Percentiles rank a stretch among this genome's conserved stretches.
These are phyloP conservation scores for Cadophora gregata DNA, from an alignment of 2,329 filamentous ascomycete genomes.

Conservation along the genomic window DNA sequence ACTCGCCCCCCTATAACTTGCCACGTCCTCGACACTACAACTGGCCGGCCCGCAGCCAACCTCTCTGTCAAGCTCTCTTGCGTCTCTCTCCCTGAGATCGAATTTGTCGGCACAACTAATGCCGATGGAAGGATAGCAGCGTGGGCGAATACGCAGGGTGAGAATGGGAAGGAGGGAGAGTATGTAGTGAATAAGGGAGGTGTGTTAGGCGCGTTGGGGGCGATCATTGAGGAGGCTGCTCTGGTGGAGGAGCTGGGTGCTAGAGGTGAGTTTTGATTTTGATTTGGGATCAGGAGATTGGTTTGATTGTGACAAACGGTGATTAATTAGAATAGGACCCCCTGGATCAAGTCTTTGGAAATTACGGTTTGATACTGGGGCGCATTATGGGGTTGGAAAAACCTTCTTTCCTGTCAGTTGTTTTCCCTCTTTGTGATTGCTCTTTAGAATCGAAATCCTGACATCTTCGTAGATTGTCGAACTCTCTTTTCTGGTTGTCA, in stretches of 20 bases:
- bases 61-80: slow-evolving; percentile 61
- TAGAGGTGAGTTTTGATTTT: slow-evolving; percentile 12
- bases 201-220: slow-evolving; percentile 10
- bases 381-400: slow-evolving; percentile 70
- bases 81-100: slow-evolving; percentile 45
- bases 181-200: slow-evolving; percentile 22
- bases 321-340: slow-evolving; percentile 9
- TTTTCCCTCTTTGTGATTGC: not conserved
- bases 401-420: slow-evolving; percentile 58
- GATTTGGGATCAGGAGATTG: not conserved
- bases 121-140: slow-evolving; percentile 74
- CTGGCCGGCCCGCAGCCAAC: slow-evolving; percentile 69
- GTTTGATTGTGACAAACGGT: not conserved
- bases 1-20: slow-evolving; percentile 73
- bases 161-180: slow-evolving; percentile 23
- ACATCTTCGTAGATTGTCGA: slow-evolving; percentile 48
- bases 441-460: not conserved
- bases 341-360: slow-evolving; percentile 59
- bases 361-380: slow-evolving; percentile 73
- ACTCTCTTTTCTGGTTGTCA: slow-evolving; percentile 57
- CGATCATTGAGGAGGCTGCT: slow-evolving; percentile 30
- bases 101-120: slow-evolving; percentile 74
- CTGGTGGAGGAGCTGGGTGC: slow-evolving; percentile 16
- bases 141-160: slow-evolving; percentile 54
- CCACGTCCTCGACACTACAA: slow-evolving; percentile 84